phyloP scores from a whole-genome alignment of 2,329 filamentous ascomycete species.

The Cercospora beticola region DNA sequence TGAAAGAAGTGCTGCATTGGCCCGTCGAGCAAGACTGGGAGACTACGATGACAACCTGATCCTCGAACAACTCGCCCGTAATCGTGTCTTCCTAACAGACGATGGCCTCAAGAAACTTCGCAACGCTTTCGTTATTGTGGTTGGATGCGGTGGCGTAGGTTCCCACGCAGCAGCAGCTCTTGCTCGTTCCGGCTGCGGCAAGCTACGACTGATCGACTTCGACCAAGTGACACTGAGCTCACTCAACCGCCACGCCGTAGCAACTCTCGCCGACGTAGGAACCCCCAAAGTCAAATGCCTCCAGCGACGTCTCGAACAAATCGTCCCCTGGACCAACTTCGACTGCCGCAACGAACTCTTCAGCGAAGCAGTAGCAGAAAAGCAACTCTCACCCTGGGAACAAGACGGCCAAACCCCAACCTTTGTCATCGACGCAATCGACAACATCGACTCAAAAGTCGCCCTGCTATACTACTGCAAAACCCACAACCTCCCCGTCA shows the following conservation, averaged over 20 bases:
- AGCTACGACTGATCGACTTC: slow-evolving; percentile 87
- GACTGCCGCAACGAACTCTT: slow-evolving; percentile 86
- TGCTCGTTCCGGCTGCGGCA: slow-evolving; percentile 83
- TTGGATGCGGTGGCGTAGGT: slow-evolving; percentile 91
- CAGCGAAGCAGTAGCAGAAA: slow-evolving; percentile 62
- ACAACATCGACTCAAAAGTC: slow-evolving; percentile 97
- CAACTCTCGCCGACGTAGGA: slow-evolving; percentile 89
- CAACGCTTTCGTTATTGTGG: slow-evolving; percentile 78
- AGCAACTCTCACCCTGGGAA: slow-evolving; percentile 66
- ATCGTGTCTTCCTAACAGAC: slow-evolving; percentile 84
- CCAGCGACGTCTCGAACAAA: slow-evolving; percentile 73
- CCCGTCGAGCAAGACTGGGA: slow-evolving; percentile 59
- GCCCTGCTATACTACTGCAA: slow-evolving; percentile 85
- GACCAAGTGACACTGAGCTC: slow-evolving; percentile 96
- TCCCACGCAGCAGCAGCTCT: slow-evolving; percentile 87
- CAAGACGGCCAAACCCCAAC: slow-evolving; percentile 63
- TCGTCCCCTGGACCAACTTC: slow-evolving; percentile 88
- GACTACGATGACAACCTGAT: slow-evolving; percentile 72
- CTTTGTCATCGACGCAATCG: slow-evolving; percentile 95
- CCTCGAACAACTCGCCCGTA: slow-evolving; percentile 89
- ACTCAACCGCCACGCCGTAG: slow-evolving; percentile 92
- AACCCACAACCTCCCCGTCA: slow-evolving; percentile 72
- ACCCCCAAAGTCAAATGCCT: slow-evolving; percentile 88
- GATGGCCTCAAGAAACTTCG: slow-evolving; percentile 78
- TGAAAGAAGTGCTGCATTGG: slow-evolving; percentile 57